Conservation (phyloP, 768 basidiomycete species). For the Candolleomyces eurysporus region DNA sequence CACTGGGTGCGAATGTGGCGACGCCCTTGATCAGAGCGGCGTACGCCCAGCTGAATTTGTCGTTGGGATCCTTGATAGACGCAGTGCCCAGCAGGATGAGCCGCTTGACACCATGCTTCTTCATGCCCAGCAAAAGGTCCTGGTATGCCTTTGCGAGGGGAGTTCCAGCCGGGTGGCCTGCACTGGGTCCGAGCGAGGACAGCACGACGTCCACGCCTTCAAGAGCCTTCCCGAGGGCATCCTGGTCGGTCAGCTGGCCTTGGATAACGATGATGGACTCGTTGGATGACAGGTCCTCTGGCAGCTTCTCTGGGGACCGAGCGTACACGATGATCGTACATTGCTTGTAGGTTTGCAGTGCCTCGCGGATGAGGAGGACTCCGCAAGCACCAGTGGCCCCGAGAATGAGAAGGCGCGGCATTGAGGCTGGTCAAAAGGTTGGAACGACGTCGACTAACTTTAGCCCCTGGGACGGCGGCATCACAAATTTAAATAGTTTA, state of each 20-base stretch:
- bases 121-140: conserved; percentile 56
- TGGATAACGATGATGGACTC: conserved; percentile 47
- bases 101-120: conserved; percentile 47
- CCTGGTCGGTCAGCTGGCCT: conserved; percentile 54
- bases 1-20: conserved; percentile 43
- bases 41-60: conserved; percentile 52
- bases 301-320: conserved; percentile 62
- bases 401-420: conserved; percentile 57
- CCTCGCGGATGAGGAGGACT: conserved; percentile 53
- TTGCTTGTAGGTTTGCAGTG: conserved; percentile 38
- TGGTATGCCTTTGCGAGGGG: conserved; percentile 65
- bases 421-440: background rate
- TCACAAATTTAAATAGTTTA: background rate
- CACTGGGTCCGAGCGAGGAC: conserved; percentile 61
- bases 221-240: conserved; percentile 49
- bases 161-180: conserved; percentile 43
- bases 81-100: conserved; percentile 67
- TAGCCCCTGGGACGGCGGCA: background rate
- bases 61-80: conserved; percentile 59
- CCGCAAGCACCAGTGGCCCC: conserved; percentile 69
- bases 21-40: conserved; percentile 40
- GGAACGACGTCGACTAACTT: background rate
- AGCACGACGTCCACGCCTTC: conserved; percentile 60
- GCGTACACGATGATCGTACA: conserved; percentile 57
- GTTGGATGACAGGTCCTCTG: conserved; percentile 45